These are phyloP conservation scores for Juncus effusus DNA, from an alignment of 176 grass and related monocot species.

Conservation along the genomic window DNA sequence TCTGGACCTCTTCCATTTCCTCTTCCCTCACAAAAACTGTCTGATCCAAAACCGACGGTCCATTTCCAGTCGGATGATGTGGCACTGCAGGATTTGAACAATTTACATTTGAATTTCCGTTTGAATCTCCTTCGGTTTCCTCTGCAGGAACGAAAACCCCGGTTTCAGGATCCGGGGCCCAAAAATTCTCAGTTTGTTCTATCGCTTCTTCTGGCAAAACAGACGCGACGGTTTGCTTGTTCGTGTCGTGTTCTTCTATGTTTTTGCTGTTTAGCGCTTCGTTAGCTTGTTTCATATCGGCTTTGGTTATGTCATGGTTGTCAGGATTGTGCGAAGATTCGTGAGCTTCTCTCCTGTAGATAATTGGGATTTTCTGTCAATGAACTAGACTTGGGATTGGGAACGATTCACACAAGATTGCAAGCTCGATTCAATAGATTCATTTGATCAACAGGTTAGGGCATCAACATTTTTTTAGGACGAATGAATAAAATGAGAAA, in stretches of 20 bases:
- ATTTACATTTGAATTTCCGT: not conserved
- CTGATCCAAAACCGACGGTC: conserved; percentile 51
- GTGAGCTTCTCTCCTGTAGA: conserved; percentile 12
- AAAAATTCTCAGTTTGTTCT: conserved; percentile 18
- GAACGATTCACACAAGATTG: too few relatives aligned
- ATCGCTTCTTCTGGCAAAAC: conserved; percentile 18
- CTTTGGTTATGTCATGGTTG: not conserved
- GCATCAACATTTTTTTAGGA: too few relatives aligned
- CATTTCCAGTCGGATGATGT: not conserved
- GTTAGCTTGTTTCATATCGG: not conserved
- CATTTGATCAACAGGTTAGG: too few relatives aligned
- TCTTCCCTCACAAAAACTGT: conserved; percentile 42
- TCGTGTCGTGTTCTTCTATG: conserved; percentile 11
- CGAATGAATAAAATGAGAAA: too few relatives aligned
- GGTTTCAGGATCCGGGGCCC: conserved; percentile 21
- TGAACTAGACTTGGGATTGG: too few relatives aligned
- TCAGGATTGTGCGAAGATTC: not conserved
- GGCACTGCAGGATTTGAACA: not conserved
- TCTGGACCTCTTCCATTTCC: conserved; percentile 50
- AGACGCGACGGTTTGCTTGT: not conserved
- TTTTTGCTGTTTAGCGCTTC: conserved; percentile 26
- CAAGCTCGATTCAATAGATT: too few relatives aligned
- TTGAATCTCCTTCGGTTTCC: conserved; percentile 18
- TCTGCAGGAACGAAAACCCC: conserved; percentile 22
- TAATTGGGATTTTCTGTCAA: not conserved